Percentiles rank a stretch among this genome's conserved stretches.
phyloP scores from a whole-genome alignment of 208 protist genomes.

The Leishmania tarentolae region DNA sequence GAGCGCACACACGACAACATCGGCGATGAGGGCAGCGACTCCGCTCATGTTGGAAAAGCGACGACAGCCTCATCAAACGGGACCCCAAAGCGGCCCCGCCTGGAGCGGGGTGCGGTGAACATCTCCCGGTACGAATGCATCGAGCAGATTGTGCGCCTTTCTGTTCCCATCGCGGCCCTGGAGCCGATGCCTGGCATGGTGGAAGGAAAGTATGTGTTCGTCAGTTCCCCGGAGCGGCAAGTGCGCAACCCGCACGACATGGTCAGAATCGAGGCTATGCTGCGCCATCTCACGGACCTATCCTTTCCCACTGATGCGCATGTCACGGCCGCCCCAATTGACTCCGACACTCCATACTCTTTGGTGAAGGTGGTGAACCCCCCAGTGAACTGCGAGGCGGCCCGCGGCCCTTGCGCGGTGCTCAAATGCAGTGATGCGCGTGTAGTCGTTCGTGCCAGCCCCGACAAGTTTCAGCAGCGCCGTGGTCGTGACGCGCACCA shows the following conservation, averaged over 20 bases:
- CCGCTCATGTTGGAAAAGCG: neutral
- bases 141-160: conserved; percentile 26
- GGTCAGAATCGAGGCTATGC: conserved; percentile 41
- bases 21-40: neutral
- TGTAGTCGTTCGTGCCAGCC: conserved; percentile 15
- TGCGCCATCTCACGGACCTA: conserved; percentile 11
- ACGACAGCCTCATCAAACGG: neutral
- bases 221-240: conserved; percentile 59
- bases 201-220: conserved; percentile 65
- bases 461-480: conserved; percentile 15
- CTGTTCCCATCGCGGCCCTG: conserved; percentile 50
- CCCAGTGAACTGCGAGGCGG: conserved; percentile 36
- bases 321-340: conserved; percentile 53
- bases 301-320: conserved; percentile 16
- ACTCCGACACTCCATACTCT: conserved; percentile 62
- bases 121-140: conserved; percentile 4
- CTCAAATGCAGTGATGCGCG: conserved; percentile 24
- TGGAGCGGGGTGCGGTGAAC: conserved; percentile 18
- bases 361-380: conserved; percentile 76
- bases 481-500: conserved; percentile 13
- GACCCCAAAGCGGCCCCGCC: conserved; percentile 12
- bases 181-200: conserved; percentile 65
- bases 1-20: conserved; percentile 3
- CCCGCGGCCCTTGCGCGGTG: conserved; percentile 52
- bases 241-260: conserved; percentile 64